Conservation (phyloP, 176 grass and related monocot species). For the Musa schizocarpa region DNA sequence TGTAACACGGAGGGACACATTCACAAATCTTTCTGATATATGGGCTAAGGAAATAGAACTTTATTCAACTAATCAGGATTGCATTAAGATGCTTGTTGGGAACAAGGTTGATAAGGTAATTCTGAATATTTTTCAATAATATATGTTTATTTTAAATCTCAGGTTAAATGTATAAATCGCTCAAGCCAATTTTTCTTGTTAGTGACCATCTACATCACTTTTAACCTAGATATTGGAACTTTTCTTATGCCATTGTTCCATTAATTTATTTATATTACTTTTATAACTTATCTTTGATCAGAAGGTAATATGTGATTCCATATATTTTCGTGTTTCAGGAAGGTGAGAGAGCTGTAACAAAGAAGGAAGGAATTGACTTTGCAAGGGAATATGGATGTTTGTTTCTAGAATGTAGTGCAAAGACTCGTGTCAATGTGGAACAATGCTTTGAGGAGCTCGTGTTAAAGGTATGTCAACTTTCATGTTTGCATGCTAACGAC, state of each 20-base stretch:
- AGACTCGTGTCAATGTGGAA: constrained; percentile 84
- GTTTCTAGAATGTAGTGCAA: constrained; percentile 95
- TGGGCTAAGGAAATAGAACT: constrained; percentile 99
- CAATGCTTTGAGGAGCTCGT: constrained; percentile 97
- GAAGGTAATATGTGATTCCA: neutral
- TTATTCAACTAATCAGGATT: constrained; percentile 97
- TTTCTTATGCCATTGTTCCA: too few species aligned
- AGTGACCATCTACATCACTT: neutral
- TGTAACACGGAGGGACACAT: constrained; percentile 78
- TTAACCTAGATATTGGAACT: too few species aligned
- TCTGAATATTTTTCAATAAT: too few species aligned
- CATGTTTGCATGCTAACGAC: neutral
- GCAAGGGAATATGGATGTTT: constrained; percentile 86
- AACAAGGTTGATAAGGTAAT: constrained; percentile 98
- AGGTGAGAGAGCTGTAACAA: constrained; percentile 87
- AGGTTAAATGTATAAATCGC: neutral
- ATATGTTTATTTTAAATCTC: neutral
- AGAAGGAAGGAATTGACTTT: constrained; percentile 93
- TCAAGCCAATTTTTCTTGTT: neutral
- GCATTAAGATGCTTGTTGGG: constrained; percentile 98
- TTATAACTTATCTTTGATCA: neutral
- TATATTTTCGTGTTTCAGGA: constrained; percentile 42
- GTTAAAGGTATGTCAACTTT: constrained; percentile 42
- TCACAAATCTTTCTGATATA: constrained; percentile 86
- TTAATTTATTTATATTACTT: too few species aligned